Evolutionary conservation across 1,284 basidiomycete species (phyloP), one percentile per base, ranked within the genome.

Genomic region (Tilletiopsis washingtonensis): DNA sequence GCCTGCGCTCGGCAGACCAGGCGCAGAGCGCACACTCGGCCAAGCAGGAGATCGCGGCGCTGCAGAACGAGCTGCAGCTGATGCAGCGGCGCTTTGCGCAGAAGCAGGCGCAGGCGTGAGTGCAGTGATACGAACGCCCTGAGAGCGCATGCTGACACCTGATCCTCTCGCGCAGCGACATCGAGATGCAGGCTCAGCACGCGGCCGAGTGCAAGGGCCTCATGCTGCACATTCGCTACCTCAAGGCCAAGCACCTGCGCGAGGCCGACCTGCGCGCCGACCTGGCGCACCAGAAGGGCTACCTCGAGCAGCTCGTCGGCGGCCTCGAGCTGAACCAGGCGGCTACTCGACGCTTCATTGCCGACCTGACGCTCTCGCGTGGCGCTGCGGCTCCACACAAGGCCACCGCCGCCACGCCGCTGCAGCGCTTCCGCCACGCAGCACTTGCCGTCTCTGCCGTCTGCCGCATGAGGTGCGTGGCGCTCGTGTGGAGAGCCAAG

Each of bases 231-330:
- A 91, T 96, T 57, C 81, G 81, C 43, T 96, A 96, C 74, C 80
- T 97, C 57, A 93, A 97, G 73, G 84, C 86, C 42, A 89, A 89
- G 69, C 91, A 85, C 74, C 85, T 81, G 1, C 80, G 93, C 27
- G 93, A 98, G 75, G 81, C 83, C 20, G 79, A 80, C 1, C 81
- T 93, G 75, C 81, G 91, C n/a, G 79, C 78, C 49, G 84, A 85
- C 60, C 76, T 97, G 40, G 78, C 80, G 3, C 84, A 89, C 67
- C 93, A 97, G 76, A 98, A 98, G 44, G 43, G 51, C 21, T 69
- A 67, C 47, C 32, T 52, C 7, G 5, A 47, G 15, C 39, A 46
- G 25, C 24, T 52, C 27, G 20, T 52, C n/a, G 50, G 43, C 9
- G 50, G 50, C 3, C 34, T 52, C 11, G 21, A 50, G 20, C 19